Evolutionary conservation across 805 yeast species (phyloP).

Genomic region (Zygotorulaspora florentina): DNA sequence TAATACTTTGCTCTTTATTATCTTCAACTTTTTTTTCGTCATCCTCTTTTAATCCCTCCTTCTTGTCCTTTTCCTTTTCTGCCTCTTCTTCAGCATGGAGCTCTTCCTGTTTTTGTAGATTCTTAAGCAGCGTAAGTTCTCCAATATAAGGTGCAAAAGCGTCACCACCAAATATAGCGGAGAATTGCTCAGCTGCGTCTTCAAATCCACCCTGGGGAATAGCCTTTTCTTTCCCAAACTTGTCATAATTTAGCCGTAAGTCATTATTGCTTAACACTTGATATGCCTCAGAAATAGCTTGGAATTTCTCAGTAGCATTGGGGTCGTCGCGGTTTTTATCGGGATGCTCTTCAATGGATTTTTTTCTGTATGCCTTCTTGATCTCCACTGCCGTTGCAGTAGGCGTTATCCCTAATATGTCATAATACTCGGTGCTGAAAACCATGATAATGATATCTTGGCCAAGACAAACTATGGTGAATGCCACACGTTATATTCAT

Average conservation of each 20-base stretch:
- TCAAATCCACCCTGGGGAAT: slow-evolving; percentile 69
- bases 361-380: slow-evolving; percentile 75
- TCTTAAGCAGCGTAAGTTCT: slow-evolving; percentile 73
- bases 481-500: neutral
- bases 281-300: slow-evolving; percentile 62
- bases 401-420: slow-evolving; percentile 52
- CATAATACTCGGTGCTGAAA: slow-evolving; percentile 70
- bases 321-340: slow-evolving; percentile 79
- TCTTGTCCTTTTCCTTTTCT: slow-evolving; percentile 35
- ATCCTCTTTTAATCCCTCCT: slow-evolving; percentile 28
- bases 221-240: slow-evolving; percentile 68
- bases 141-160: slow-evolving; percentile 87
- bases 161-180: slow-evolving; percentile 81
- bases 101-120: slow-evolving; percentile 61
- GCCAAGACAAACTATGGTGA: neutral
- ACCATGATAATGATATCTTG: slow-evolving; percentile 46
- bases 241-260: slow-evolving; percentile 64
- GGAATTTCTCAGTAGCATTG: slow-evolving; percentile 66
- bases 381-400: slow-evolving; percentile 63
- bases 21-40: slow-evolving; percentile 8
- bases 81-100: slow-evolving; percentile 45
- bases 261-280: slow-evolving; percentile 68
- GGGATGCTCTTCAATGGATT: slow-evolving; percentile 73
- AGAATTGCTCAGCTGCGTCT: slow-evolving; percentile 68
- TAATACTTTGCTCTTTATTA: slow-evolving; percentile 5